Evolutionary conservation across 331 rosid species (phyloP).

Genomic region (Pyracantha coccinea): DNA sequence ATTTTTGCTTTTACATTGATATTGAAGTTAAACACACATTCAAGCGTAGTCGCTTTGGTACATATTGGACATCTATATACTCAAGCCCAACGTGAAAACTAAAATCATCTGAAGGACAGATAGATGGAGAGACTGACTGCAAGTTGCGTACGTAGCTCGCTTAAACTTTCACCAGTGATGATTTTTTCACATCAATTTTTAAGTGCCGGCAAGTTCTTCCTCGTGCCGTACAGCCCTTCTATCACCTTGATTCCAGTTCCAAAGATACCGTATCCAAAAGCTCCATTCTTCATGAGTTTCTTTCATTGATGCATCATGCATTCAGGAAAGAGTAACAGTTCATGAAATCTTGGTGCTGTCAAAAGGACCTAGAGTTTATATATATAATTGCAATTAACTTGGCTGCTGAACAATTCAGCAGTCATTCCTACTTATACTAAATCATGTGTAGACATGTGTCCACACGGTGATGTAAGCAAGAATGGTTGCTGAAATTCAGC

Average conservation of each 20-base stretch:
- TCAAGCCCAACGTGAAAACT: background rate
- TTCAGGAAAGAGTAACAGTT: conserved; percentile 16
- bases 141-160: background rate
- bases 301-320: conserved; percentile 24
- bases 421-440: too few relatives aligned
- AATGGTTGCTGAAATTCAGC: too few relatives aligned
- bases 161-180: background rate
- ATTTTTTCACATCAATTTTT: conserved; percentile 27
- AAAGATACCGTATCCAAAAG: conserved; percentile 44
- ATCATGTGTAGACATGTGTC: too few relatives aligned
- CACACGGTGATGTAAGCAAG: too few relatives aligned
- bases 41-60: too few relatives aligned
- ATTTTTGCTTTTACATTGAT: too few relatives aligned
- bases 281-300: conserved; percentile 31
- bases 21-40: too few relatives aligned
- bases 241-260: conserved; percentile 26
- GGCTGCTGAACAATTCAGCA: too few relatives aligned
- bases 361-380: background rate
- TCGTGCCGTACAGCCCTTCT: conserved; percentile 30
- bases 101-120: background rate
- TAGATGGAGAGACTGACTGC: background rate
- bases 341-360: background rate
- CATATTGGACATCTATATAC: conserved; percentile 8
- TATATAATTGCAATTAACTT: too few relatives aligned
- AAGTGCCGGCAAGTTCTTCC: conserved; percentile 30